Conservation (phyloP, 106 monocot species). For the Apostasia shenzhenica region DNA sequence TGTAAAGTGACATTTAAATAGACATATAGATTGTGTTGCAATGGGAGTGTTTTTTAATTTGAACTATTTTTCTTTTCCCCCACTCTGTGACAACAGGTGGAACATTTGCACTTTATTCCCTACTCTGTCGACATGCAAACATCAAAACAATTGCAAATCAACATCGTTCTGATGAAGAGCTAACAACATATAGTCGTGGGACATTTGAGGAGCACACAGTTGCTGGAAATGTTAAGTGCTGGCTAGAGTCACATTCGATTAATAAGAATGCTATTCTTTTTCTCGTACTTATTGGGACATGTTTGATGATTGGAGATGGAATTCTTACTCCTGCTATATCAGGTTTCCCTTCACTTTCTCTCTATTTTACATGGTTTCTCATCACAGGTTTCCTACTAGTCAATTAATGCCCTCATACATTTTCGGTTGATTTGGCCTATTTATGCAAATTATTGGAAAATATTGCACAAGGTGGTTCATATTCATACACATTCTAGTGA, state of each 20-base stretch:
- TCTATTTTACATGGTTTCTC: not conserved
- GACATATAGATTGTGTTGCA: too few species aligned
- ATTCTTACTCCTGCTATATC: slow-evolving; percentile 47
- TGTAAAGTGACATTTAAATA: too few species aligned
- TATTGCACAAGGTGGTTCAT: too few species aligned
- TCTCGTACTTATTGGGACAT: slow-evolving; percentile 37
- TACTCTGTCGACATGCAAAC: slow-evolving; percentile 23
- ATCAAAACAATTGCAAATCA: slow-evolving; percentile 19
- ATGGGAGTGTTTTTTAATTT: too few species aligned
- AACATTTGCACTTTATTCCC: slow-evolving; percentile 29
- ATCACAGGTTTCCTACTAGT: not conserved
- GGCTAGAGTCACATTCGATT: slow-evolving; percentile 25
- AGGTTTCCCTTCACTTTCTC: slow-evolving; percentile 14
- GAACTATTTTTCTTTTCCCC: too few species aligned
- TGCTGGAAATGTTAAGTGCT: slow-evolving; percentile 11
- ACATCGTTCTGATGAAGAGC: slow-evolving; percentile 22
- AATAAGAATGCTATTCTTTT: slow-evolving; percentile 23
- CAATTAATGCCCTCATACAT: too few species aligned
- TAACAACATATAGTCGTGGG: slow-evolving; percentile 9
- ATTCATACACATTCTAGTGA: too few species aligned
- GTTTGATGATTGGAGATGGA: slow-evolving; percentile 46
- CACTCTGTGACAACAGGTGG: slow-evolving; percentile 19
- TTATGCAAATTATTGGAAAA: too few species aligned
- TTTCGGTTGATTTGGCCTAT: too few species aligned
- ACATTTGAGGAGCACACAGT: not conserved